phyloP scores from a whole-genome alignment of 352 stramenopile genomes.

The Globisporangium uncinulatum region DNA sequence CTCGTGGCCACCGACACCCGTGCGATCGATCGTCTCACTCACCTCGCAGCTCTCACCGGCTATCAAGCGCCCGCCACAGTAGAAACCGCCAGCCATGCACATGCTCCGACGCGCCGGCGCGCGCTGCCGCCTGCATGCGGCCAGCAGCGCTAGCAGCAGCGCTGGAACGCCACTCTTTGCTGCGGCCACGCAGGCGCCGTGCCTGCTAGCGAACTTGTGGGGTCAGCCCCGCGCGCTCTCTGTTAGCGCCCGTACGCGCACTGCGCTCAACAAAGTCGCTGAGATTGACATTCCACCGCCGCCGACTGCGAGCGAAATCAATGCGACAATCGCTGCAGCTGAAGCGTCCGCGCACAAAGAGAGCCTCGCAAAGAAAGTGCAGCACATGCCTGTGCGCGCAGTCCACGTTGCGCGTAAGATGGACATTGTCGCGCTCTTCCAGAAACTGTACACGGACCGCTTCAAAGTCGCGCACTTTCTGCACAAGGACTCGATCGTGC shows the following conservation, averaged over 20 bases:
- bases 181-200: conserved; percentile 9
- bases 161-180: conserved; percentile 4
- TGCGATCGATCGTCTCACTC: not conserved
- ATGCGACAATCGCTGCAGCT: conserved; percentile 58
- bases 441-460: conserved; percentile 82
- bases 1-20: not conserved
- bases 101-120: conserved; percentile 28
- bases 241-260: conserved; percentile 14
- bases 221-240: not conserved
- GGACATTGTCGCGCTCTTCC: conserved; percentile 81
- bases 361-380: conserved; percentile 40
- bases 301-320: conserved; percentile 56
- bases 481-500: conserved; percentile 60
- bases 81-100: conserved; percentile 21
- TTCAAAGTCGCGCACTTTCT: conserved; percentile 80
- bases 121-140: conserved; percentile 13
- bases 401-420: conserved; percentile 83
- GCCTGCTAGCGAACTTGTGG: conserved; percentile 11
- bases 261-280: conserved; percentile 9
- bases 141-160: conserved; percentile 3
- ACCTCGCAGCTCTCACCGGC: not conserved
- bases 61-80: not conserved
- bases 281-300: conserved; percentile 44
- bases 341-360: conserved; percentile 44
- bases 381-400: conserved; percentile 54